Base-by-base conservation (phyloP, 192 early-diverging fungal genomes). In the Rhizophagus clarus region DNA sequence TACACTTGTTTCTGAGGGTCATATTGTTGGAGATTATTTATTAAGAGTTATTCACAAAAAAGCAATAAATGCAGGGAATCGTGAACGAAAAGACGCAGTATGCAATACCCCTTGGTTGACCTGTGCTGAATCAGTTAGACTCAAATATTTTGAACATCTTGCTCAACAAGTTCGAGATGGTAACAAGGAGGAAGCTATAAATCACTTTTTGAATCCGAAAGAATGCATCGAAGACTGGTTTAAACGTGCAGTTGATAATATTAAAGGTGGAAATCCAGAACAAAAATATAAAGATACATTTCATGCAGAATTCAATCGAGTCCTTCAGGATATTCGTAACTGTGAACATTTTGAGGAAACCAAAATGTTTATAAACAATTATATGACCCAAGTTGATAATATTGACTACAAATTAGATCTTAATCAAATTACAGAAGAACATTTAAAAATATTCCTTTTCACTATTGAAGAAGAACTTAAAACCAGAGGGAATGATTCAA, bases 21-120 rank as follows among this genome's bases (percentile, higher is more conserved):
- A 45, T 7, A 69, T 80, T 45, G 28, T 51, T 40, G 79, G 10
- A 0, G 47, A 80, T 42, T 80, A 56, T 72, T 32, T 80, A 61
- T 7, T 80, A 3, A 56, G 22, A 29, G 79, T 45, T 17, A 80
- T 80, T 56, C 31, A 61, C 22, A 56, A 73, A 60, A 80, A 80
- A 69, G 61, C 79, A 31, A 63, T 72, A 24, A 61, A 73, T 3
- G 71, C 70, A 17, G 79, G 47, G 12, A 80, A 61, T 11, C 0
- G 1, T 31, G 56, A 61, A 61, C 12, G 20, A 61, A 61, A 2
- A 75, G 17, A 20, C 8, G 31, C 31, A 1, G 56, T 75, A 24
- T 9, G 10, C 4, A 34, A 75, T 32, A n/a, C 62, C 8, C 9
- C 3, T n/a, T 75, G 73, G 73, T 37, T 61, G 31, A 75, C 31